Conservation (phyloP, 1,284 basidiomycete genomes). For the Tremellales sp. region DNA sequence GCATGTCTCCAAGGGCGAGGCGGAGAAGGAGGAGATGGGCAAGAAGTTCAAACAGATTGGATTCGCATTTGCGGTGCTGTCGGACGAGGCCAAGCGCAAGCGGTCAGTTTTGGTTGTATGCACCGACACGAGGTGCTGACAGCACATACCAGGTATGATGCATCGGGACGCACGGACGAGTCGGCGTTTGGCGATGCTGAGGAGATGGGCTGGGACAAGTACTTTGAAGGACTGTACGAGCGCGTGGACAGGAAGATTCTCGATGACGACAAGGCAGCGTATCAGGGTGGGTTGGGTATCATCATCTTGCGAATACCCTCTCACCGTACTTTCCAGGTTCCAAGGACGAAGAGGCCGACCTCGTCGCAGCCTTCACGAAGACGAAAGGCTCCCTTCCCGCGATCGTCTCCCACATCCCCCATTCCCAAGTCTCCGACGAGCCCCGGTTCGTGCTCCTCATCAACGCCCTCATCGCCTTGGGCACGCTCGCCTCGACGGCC, state of each 20-base stretch:
- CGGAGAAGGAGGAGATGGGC: slow-evolving; percentile 60
- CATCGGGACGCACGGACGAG: slow-evolving; percentile 78
- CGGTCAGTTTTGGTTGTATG: slow-evolving; percentile 38
- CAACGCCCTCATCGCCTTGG: slow-evolving; percentile 60
- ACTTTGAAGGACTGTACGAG: slow-evolving; percentile 85
- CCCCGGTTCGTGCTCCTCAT: slow-evolving; percentile 70
- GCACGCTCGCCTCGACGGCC: slow-evolving; percentile 57
- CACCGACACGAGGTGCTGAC: neutral
- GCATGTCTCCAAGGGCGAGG: slow-evolving; percentile 61
- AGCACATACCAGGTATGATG: slow-evolving; percentile 59
- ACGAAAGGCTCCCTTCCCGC: slow-evolving; percentile 66
- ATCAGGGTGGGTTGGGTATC: slow-evolving; percentile 64
- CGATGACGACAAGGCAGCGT: slow-evolving; percentile 83
- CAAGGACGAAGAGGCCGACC: slow-evolving; percentile 70
- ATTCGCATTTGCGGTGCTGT: slow-evolving; percentile 81
- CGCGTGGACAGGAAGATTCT: slow-evolving; percentile 76
- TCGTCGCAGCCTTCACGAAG: slow-evolving; percentile 66
- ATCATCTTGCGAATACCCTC: neutral
- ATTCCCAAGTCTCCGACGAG: slow-evolving; percentile 77
- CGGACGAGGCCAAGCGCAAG: slow-evolving; percentile 68
- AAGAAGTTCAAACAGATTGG: slow-evolving; percentile 82
- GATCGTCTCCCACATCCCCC: slow-evolving; percentile 79
- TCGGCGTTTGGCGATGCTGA: slow-evolving; percentile 62
- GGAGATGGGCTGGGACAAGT: slow-evolving; percentile 86
- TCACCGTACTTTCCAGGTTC: slow-evolving; percentile 58